Percentiles rank a stretch among this genome's conserved stretches.
Evolutionary conservation across 2,329 filamentous ascomycete genomes (phyloP).

Genomic region (Sordariomycetes sp.): DNA sequence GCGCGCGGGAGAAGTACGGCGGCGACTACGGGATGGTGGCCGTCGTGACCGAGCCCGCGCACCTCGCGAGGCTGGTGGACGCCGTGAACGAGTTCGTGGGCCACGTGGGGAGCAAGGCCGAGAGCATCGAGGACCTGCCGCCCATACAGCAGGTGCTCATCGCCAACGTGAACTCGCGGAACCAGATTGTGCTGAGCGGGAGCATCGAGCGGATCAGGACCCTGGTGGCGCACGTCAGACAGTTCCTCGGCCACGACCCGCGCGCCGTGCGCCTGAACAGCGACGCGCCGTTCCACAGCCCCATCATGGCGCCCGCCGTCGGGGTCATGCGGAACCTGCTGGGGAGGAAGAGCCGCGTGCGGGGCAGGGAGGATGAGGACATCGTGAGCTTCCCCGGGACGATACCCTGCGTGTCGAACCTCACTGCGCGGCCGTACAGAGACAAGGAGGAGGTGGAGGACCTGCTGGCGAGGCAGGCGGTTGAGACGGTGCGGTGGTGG

Average conservation of each 20-base stretch:
- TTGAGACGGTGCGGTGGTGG: conserved; percentile 94
- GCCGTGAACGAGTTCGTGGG: conserved; percentile 73
- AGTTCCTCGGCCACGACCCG: conserved; percentile 87
- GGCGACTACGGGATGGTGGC: conserved; percentile 93
- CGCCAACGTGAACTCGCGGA: conserved; percentile 91
- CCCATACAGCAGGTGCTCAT: conserved; percentile 81
- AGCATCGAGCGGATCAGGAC: conserved; percentile 74
- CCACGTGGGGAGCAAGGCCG: conserved; percentile 46
- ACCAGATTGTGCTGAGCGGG: conserved; percentile 89
- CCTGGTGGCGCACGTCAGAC: conserved; percentile 72
- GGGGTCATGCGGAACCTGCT: conserved; percentile 62
- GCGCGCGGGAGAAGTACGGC: conserved; percentile 55
- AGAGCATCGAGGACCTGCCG: conserved; percentile 57
- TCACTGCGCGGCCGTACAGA: conserved; percentile 67
- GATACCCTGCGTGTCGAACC: conserved; percentile 77
- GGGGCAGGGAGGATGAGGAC: conserved; percentile 44
- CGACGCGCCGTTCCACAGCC: conserved; percentile 84
- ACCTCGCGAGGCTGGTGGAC: conserved; percentile 57
- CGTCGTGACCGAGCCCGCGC: conserved; percentile 74
- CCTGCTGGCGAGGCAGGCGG: conserved; percentile 66
- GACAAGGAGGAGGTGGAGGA: conserved; percentile 68
- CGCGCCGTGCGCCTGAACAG: conserved; percentile 77
- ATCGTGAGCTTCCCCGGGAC: conserved; percentile 65
- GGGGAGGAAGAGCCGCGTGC: conserved; percentile 42
- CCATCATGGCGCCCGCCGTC: conserved; percentile 80